Conservation (phyloP, 495 filamentous ascomycete species). For the Neurospora sublineolata region DNA sequence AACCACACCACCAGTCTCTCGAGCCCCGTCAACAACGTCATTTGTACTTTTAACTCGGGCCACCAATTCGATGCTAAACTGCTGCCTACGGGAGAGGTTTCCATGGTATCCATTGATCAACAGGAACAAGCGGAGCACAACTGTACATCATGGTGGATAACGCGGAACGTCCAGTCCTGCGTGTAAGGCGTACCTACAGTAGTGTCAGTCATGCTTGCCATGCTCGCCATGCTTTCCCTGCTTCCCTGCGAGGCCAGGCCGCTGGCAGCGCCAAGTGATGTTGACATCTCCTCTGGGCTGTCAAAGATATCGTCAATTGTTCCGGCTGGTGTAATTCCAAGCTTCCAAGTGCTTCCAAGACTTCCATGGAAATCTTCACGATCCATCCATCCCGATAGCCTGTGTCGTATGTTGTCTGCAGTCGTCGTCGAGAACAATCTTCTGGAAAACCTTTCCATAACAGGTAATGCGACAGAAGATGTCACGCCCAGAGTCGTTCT, state of each 20-base stretch:
- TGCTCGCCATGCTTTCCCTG: neutral
- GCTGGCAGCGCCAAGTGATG: neutral
- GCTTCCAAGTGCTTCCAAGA: neutral
- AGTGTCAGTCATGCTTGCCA: neutral
- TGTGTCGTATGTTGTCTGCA: neutral
- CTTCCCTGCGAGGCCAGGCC: neutral
- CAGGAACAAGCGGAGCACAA: neutral
- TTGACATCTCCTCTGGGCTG: neutral
- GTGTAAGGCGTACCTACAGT: neutral
- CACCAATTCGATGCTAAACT: neutral
- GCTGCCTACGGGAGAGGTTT: neutral
- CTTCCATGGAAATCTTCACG: neutral
- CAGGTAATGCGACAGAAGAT: neutral
- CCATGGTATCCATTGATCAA: neutral
- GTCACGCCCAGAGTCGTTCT: too few relatives aligned
- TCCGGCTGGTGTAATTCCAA: neutral
- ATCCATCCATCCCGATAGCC: neutral
- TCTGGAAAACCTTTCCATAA: neutral
- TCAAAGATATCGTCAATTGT: neutral
- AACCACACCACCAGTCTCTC: neutral
- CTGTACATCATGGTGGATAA: neutral
- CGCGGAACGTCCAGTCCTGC: neutral
- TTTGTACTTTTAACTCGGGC: neutral
- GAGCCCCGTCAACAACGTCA: neutral
- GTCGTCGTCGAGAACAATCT: neutral